Evolutionary conservation across 1,284 basidiomycete genomes (phyloP).

Genomic region (Malassezia furfur): DNA sequence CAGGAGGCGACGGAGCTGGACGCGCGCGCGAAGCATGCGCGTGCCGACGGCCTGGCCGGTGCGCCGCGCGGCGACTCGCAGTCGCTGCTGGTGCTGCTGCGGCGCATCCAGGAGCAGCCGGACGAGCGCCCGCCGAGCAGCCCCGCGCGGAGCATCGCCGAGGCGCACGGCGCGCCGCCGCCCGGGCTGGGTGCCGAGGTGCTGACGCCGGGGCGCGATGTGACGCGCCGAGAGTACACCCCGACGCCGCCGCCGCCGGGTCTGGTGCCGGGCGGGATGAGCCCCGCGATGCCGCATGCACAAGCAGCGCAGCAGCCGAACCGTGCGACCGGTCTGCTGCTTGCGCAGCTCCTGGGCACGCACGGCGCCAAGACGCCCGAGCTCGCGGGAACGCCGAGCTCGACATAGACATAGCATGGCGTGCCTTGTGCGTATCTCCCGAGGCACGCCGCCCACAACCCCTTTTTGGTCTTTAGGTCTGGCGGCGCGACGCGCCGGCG

Average conservation of each 20-base stretch:
- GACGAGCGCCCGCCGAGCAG: slow-evolving; percentile 2
- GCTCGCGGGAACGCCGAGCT: not conserved
- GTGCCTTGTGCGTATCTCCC: slow-evolving; percentile 1
- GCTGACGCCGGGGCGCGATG: slow-evolving; percentile 1
- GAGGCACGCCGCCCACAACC: not conserved
- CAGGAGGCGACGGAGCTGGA: slow-evolving; percentile 9
- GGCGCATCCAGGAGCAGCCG: slow-evolving; percentile 13
- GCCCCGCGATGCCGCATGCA: not conserved
- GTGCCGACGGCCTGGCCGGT: not conserved
- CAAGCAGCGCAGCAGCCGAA: slow-evolving; percentile 5
- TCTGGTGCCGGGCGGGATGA: not conserved
- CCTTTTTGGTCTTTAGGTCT: no score
- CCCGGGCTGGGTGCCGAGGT: not conserved
- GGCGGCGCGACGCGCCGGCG: no score
- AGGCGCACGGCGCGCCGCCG: slow-evolving; percentile 15
- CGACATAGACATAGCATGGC: not conserved
- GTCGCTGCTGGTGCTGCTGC: slow-evolving; percentile 14
- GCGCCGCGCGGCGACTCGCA: slow-evolving; percentile 13
- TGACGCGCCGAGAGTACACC: not conserved
- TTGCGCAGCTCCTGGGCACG: slow-evolving; percentile 38
- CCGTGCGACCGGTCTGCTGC: slow-evolving; percentile 27
- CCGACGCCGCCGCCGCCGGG: slow-evolving; percentile 18
- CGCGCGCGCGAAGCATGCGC: slow-evolving; percentile 4
- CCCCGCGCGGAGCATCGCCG: slow-evolving; percentile 22
- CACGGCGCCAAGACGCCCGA: slow-evolving; percentile 10